phyloP scores from a whole-genome alignment of 495 filamentous ascomycete genomes.

The Tuber indicum region DNA sequence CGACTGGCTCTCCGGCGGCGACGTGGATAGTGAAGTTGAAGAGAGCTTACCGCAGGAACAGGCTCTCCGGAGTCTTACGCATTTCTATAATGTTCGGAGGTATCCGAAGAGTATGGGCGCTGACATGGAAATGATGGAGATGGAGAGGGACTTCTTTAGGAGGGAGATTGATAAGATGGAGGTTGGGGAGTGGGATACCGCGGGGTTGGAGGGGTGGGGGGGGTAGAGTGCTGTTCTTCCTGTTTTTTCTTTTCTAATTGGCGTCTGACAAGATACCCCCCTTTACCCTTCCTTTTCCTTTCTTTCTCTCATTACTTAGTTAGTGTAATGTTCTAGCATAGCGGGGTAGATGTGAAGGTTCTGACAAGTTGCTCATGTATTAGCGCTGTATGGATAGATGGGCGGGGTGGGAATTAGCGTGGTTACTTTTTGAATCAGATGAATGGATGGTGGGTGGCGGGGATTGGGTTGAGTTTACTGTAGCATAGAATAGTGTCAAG shows the following conservation, averaged over 20 bases:
- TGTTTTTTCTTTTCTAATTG: neutral
- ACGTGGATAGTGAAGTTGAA: conserved; percentile 87
- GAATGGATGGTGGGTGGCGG: neutral
- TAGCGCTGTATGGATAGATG: neutral
- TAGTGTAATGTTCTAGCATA: neutral
- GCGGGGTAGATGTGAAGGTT: neutral
- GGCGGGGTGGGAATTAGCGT: neutral
- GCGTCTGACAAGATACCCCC: neutral
- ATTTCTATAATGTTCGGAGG: conserved; percentile 81
- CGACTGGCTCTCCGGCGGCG: conserved; percentile 87
- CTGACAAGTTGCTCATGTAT: neutral
- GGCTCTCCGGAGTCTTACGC: conserved; percentile 73
- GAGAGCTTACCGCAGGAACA: conserved; percentile 86
- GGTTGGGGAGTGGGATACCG: conserved; percentile 43
- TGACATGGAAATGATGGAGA: conserved; percentile 58
- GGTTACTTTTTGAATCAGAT: neutral
- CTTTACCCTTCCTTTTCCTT: neutral
- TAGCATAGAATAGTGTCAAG: neutral
- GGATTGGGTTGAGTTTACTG: neutral
- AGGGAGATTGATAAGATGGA: conserved; percentile 82
- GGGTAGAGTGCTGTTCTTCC: conserved; percentile 1
- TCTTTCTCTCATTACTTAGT: neutral
- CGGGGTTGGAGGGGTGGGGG: conserved; percentile 44
- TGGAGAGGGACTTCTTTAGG: conserved; percentile 84
- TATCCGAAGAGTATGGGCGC: conserved; percentile 78